Base-by-base conservation (phyloP, 371 early-diverging fungal species). In the Mortierella sp. region DNA sequence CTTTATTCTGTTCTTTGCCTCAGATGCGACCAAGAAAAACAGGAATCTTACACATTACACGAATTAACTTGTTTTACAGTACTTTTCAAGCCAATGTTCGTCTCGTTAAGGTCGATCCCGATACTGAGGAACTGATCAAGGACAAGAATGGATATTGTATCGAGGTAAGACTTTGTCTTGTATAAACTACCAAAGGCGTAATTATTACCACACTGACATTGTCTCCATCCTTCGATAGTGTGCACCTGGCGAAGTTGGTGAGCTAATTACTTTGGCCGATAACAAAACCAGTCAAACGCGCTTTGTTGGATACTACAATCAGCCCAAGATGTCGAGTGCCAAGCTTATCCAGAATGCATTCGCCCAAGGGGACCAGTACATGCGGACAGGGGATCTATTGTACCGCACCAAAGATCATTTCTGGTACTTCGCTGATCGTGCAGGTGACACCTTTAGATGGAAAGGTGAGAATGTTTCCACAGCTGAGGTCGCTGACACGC, bases 371-470 rank as follows among this genome's bases (percentile, higher is more conserved):
- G 91, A 89, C 67, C 65, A 71, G 21, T 92, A 88, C 73, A 91
- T 90, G 74, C 84, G 92, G 16, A 87, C 90, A 28, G 95, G 94
- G 4, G 95, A 94, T 76, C 69, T 94, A 15, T 69, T 94, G 11
- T 87, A 82, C 40, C 77, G 76, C 47, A 72, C 60, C 10, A 77
- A 86, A 32, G 92, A 92, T 9, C 64, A 71, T 32, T 74, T 70
- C 59, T 92, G 87, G 76, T 92, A 88, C 77, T 94, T 94, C 85
- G 88, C 89, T 7, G 94, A 94, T 63, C 90, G 94, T 36, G 79
- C 90, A 28, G 94, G 94, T 11, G 94, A 94, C 52, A 91, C 94
- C 0, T 94, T 91, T 77, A 84, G 93, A 3, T 93, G 92, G 92
- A 90, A 92, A 63, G 84, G 71, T 6, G 93, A 93, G 71, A 92